These are phyloP conservation scores for Brasenia schreberi DNA, from an alignment of 164 flowering plant species.

Conservation along the genomic window DNA sequence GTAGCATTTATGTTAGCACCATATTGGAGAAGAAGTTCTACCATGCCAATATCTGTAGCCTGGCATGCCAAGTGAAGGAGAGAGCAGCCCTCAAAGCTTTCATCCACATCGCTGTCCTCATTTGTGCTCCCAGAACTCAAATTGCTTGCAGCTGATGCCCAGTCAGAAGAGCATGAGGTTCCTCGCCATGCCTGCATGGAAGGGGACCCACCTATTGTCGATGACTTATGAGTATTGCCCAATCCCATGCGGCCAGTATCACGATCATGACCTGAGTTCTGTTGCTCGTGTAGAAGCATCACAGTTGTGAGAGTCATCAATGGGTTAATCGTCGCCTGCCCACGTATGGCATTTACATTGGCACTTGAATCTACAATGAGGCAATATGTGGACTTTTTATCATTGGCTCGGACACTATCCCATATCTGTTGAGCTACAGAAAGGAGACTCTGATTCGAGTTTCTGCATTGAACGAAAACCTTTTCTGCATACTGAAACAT, in stretches of 20 bases:
- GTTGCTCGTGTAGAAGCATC: conserved; percentile 53
- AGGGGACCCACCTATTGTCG: conserved; percentile 9
- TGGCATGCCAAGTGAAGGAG: conserved; percentile 86
- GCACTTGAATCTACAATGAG: conserved; percentile 40
- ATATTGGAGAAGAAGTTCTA: conserved; percentile 81
- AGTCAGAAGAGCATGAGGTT: not conserved
- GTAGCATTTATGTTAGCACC: conserved; percentile 60
- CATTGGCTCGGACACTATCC: conserved; percentile 59
- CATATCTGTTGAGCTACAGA: conserved; percentile 53
- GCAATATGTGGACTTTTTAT: conserved; percentile 69
- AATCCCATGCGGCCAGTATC: conserved; percentile 11
- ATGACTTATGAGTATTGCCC: conserved; percentile 18
- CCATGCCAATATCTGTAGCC: conserved; percentile 71
- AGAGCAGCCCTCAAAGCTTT: conserved; percentile 41
- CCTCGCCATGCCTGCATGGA: not conserved
- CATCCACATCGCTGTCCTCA: conserved; percentile 21
- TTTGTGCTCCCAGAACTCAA: conserved; percentile 2
- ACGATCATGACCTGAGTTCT: conserved; percentile 13
- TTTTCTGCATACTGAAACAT: conserved; percentile 66
- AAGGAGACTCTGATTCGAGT: conserved; percentile 23
- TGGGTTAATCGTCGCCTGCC: conserved; percentile 23
- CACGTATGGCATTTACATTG: conserved; percentile 48
- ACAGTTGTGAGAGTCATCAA: conserved; percentile 35
- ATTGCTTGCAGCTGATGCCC: not conserved
- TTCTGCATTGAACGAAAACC: conserved; percentile 42